Evolutionary conservation across 2,329 filamentous ascomycete genomes (phyloP).

Genomic region (Tolypocladium endophyticum): DNA sequence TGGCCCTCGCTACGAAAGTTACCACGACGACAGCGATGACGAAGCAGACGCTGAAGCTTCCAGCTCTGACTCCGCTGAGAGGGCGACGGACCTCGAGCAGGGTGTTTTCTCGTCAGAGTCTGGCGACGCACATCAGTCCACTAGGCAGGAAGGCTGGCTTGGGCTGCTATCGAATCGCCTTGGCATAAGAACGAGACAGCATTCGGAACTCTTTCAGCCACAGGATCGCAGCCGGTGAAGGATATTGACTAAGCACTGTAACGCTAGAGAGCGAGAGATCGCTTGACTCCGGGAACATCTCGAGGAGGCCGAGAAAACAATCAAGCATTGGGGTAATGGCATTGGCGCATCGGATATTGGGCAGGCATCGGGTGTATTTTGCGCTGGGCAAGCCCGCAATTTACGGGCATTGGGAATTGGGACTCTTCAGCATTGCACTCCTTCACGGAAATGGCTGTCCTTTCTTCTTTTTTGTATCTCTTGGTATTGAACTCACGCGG

Average conservation of each 20-base stretch:
- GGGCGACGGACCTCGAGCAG: conserved; percentile 32
- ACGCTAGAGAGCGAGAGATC: not conserved
- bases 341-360: conserved; percentile 2
- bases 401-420: not conserved
- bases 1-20: conserved; percentile 42
- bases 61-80: conserved; percentile 17
- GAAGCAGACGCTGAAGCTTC: conserved; percentile 26
- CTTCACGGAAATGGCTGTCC: not conserved
- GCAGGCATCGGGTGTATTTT: not conserved
- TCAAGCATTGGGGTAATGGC: not conserved
- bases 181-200: conserved; percentile 6
- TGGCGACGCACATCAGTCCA: conserved; percentile 9
- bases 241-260: not conserved
- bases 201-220: conserved; percentile 11
- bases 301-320: not conserved
- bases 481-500: not conserved
- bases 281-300: not conserved
- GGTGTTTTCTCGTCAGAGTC: conserved; percentile 19
- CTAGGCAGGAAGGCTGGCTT: conserved; percentile 25
- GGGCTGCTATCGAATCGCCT: conserved; percentile 23
- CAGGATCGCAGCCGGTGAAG: conserved; percentile 12
- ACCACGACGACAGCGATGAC: conserved; percentile 41
- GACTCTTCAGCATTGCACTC: not conserved
- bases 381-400: conserved; percentile 1
- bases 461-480: not conserved